Base-by-base conservation (phyloP, 768 basidiomycete species). In the Mycena latifolia region DNA sequence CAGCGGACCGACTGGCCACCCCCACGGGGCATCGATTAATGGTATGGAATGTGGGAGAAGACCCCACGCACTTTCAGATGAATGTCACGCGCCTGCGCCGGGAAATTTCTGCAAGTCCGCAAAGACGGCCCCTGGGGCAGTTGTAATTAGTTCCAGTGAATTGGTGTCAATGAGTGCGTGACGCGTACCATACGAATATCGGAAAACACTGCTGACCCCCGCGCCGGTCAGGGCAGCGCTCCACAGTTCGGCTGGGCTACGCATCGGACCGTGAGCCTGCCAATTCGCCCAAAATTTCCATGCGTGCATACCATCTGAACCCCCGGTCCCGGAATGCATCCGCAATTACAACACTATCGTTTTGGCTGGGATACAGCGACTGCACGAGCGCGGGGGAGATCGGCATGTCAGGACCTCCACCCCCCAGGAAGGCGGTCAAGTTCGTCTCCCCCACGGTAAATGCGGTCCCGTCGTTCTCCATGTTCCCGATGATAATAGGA, bases 31-130 rank as follows among this genome's bases (percentile, higher is more conserved):
- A 25, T 43, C 41, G 28, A 33, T 39, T 25, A 45, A 28, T 24
- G n/a, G 8, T n/a, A 22, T n/a, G 10, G 20, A 43, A n/a, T n/a
- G 41, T 9, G 35, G 29, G 37, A 17, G 28, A 39, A 9, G 1
- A 61, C 64, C 41, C 20, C 20, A 43, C 41, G 10, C 22, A 73
- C 72, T 39, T 63, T 73, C 72, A 20, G 72, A 66, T 0, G 71
- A 68, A 66, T 73, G 72, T 69, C 71, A 73, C 9, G 72, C 72
- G 9, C 72, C 72, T 14, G 71, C 71, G 45, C 66, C 66, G 33
- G 72, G 72, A 48, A 73, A 73, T n/a, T 43, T 31, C 45, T 73
- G 71, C 12, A 72, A 51, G 55, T 73, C 71, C 22, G 71, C 51
- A 43, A 72, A 73, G 6, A 69, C 69, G 7, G 69, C 69, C 37